These are phyloP conservation scores for Cyclotella atomus DNA, from an alignment of 108 stramenopile genomes.

Conservation along the genomic window DNA sequence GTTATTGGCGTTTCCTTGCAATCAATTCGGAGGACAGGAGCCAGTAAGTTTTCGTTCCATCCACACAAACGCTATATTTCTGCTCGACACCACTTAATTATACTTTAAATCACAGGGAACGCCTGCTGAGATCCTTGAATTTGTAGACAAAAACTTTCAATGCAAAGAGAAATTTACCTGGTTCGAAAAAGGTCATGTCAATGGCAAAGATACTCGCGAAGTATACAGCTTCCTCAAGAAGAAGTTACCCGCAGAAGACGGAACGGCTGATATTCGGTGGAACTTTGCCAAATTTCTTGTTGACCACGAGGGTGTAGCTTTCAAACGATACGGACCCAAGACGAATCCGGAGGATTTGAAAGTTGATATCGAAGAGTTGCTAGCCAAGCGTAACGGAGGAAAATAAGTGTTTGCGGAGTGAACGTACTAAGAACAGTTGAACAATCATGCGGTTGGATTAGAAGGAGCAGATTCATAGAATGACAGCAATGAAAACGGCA, in stretches of 20 bases:
- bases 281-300: slow-evolving; percentile 70
- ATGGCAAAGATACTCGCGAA: slow-evolving; percentile 72
- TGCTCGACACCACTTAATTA: too few species aligned
- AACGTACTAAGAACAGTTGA: too few species aligned
- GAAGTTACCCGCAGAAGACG: slow-evolving; percentile 59
- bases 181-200: slow-evolving; percentile 84
- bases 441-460: too few species aligned
- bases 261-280: slow-evolving; percentile 68
- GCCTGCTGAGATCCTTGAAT: slow-evolving; percentile 65
- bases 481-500: too few species aligned
- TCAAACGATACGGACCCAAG: slow-evolving; percentile 60
- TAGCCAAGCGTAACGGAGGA: slow-evolving; percentile 55
- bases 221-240: slow-evolving; percentile 72
- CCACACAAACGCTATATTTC: not conserved
- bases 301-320: slow-evolving; percentile 71
- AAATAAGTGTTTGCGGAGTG: not conserved
- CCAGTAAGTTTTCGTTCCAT: slow-evolving; percentile 30
- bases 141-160: slow-evolving; percentile 53
- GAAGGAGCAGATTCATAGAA: too few species aligned
- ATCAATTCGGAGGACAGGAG: slow-evolving; percentile 83
- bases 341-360: slow-evolving; percentile 60
- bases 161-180: slow-evolving; percentile 65
- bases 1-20: slow-evolving; percentile 84
- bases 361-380: slow-evolving; percentile 62
- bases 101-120: slow-evolving; percentile 51